Conservation (phyloP, 1,284 basidiomycete species). For the Amylostereum areolatum region DNA sequence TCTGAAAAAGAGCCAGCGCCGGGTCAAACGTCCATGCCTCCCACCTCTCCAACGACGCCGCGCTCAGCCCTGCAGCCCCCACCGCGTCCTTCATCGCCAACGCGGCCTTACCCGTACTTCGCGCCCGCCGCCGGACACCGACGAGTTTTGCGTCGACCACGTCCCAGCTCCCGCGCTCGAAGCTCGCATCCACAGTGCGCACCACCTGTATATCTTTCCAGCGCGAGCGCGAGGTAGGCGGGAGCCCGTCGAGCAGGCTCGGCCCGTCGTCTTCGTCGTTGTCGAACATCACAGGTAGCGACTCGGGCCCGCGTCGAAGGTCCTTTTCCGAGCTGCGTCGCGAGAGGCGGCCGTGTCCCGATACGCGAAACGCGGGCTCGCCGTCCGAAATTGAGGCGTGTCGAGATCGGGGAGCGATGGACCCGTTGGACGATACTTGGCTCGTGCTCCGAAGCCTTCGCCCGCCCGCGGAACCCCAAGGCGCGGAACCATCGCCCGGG, state of each 20-base stretch:
- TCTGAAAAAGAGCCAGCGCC: slow-evolving; percentile 36
- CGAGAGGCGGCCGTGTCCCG: slow-evolving; percentile 71
- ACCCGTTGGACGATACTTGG: slow-evolving; percentile 38
- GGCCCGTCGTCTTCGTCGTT: slow-evolving; percentile 40
- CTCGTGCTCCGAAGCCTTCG: slow-evolving; percentile 57
- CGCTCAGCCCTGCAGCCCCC: slow-evolving; percentile 43
- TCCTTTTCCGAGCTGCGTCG: slow-evolving; percentile 66
- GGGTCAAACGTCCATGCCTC: slow-evolving; percentile 75
- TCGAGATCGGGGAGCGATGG: slow-evolving; percentile 39
- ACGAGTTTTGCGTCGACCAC: slow-evolving; percentile 45
- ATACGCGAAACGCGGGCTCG: slow-evolving; percentile 60
- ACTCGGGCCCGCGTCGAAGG: slow-evolving; percentile 39
- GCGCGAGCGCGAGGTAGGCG: slow-evolving; percentile 27
- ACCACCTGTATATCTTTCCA: slow-evolving; percentile 55
- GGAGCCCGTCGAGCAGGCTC: slow-evolving; percentile 29
- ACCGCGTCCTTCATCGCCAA: slow-evolving; percentile 10
- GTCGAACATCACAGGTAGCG: slow-evolving; percentile 45
- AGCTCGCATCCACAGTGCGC: slow-evolving; percentile 49
- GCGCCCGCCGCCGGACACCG: slow-evolving; percentile 60
- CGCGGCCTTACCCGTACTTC: slow-evolving; percentile 26
- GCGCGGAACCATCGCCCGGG: slow-evolving; percentile 29
- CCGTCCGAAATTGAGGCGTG: slow-evolving; percentile 35
- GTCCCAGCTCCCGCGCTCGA: slow-evolving; percentile 74
- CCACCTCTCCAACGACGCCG: slow-evolving; percentile 68
- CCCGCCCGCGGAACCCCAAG: slow-evolving; percentile 38